These are phyloP conservation scores for Westerdykella sp. DNA, from an alignment of 2,329 filamentous ascomycete species.

Conservation along the genomic window DNA sequence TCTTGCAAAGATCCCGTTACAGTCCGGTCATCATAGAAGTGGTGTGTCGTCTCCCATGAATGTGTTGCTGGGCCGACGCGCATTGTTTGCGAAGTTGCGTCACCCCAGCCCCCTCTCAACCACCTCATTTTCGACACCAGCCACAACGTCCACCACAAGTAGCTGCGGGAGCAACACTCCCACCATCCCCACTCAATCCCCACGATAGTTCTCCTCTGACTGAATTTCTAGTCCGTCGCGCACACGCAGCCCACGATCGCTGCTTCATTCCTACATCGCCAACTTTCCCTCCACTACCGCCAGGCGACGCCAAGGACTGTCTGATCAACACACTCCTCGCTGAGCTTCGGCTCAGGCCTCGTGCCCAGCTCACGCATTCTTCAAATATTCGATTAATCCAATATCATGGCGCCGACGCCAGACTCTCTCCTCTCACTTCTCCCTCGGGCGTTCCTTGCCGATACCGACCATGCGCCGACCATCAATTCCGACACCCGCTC, in stretches of 20 bases:
- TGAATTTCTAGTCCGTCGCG: background rate
- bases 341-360: constrained; percentile 10
- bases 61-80: constrained; percentile 5
- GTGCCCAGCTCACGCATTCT: background rate
- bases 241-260: background rate
- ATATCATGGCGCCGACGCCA: constrained; percentile 20
- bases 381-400: background rate
- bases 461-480: constrained; percentile 19
- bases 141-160: constrained; percentile 2
- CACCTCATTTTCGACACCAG: constrained; percentile 6
- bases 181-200: constrained; percentile 1
- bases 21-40: too few species aligned
- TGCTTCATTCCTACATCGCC: constrained; percentile 1
- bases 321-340: constrained; percentile 1
- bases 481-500: constrained; percentile 13
- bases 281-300: background rate
- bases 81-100: constrained; percentile 5
- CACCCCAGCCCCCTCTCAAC: constrained; percentile 7
- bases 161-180: constrained; percentile 3
- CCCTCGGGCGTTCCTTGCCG: constrained; percentile 9
- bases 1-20: too few species aligned
- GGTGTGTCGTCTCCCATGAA: background rate
- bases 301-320: constrained; percentile 1
- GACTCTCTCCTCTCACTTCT: constrained; percentile 15
- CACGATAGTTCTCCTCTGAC: constrained; percentile 4